Evolutionary conservation across 2,329 filamentous ascomycete genomes (phyloP).

Genomic region (Fusarium nisikadoi): DNA sequence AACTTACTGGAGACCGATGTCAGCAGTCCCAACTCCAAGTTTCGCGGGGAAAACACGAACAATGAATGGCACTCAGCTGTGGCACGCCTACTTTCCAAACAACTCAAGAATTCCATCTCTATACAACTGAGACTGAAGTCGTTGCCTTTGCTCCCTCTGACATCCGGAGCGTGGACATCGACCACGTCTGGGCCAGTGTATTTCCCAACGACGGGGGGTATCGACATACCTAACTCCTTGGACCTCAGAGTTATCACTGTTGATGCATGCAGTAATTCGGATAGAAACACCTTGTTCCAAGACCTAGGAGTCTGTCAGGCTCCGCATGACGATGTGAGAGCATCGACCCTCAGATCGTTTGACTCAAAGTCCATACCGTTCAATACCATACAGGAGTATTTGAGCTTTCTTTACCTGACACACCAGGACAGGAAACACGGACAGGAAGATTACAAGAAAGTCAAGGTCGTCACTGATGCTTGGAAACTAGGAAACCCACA

Average conservation of each 20-base stretch:
- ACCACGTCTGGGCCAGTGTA: constrained; percentile 11
- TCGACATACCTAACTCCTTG: background rate
- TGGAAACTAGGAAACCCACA: accelerated
- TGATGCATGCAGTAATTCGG: background rate
- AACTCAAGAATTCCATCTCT: accelerated
- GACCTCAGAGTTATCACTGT: background rate
- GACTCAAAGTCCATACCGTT: accelerated
- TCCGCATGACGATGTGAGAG: background rate
- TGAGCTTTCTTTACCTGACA: background rate
- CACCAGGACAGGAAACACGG: accelerated
- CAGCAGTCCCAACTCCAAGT: background rate
- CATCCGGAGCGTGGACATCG: background rate
- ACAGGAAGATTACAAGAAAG: background rate
- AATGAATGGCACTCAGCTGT: background rate
- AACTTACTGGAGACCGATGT: background rate
- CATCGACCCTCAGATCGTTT: background rate
- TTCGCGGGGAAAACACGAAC: accelerated
- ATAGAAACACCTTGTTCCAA: background rate
- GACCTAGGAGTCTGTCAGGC: constrained; percentile 4
- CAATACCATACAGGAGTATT: accelerated
- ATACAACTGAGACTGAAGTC: background rate
- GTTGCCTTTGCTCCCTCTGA: constrained; percentile 15
- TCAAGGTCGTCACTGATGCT: accelerated
- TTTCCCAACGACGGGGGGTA: background rate
- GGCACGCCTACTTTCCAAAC: background rate